Base-by-base conservation (phyloP, 208 protist species). In the Wallacemonas sp. region DNA sequence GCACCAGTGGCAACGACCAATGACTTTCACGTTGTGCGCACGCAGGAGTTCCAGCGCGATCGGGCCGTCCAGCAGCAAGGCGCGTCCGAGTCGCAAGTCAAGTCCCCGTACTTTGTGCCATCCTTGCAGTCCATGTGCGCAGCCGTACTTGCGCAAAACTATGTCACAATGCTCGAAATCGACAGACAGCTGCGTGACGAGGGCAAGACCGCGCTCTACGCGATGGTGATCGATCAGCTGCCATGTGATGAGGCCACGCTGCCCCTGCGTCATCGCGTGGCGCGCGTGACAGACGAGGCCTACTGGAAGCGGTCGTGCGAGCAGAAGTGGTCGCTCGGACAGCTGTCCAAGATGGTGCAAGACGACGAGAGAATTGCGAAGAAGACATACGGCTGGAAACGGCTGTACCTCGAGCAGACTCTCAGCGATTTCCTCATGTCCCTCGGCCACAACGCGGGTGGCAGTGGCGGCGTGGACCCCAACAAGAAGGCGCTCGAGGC, bases 371-470 rank as follows among this genome's bases (percentile, higher is more conserved):
- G 74, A 24, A 61, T 78, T 11, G 62, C 54, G 26, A 21, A 44
- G 27, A 80, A 86, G 30, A 43, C 69, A 36, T 79, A 72, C 64
- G 81, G 85, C 24, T 95, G 89, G 90, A 97, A 97, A 69, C 83
- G 85, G 19, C 79, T 95, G 38, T 97, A 83, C 47, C 73, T 97
- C 4, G 90, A 97, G 75, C 74, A 81, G 12, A 39, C 83, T 1
- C 74, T 97, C 19, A 73, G 68, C 27, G 89, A 95, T 63, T 93
- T 77, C 49, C 70, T 95, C 38, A 80, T 85, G 61, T 71, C 76
- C 5, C 77, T 93, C 19, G 71, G 75, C n/a, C 52, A 58, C 24
- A 6, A 17, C 47, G 6, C n/a, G 36, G 9, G 36, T 14, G 14
- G 9, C 21, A 80, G 65, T 52, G 23, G 29, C 27, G 48, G 16